These are phyloP conservation scores for Macrophomina pseudophaseolina DNA, from an alignment of 2,329 filamentous ascomycete genomes.

Conservation along the genomic window DNA sequence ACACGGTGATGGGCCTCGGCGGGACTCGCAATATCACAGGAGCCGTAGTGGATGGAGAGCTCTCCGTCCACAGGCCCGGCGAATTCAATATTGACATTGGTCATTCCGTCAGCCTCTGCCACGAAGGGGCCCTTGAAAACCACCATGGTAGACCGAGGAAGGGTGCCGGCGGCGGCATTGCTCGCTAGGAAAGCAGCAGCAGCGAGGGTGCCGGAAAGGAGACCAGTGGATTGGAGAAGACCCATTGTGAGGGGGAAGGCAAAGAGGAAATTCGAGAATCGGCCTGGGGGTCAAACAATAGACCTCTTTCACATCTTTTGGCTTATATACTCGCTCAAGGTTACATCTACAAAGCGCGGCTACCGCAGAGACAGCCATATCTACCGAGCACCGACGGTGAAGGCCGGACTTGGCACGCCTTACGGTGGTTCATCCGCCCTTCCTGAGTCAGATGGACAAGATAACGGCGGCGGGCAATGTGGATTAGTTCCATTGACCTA, in stretches of 20 bases:
- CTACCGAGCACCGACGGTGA: slow-evolving; percentile 5
- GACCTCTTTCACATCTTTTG: neutral
- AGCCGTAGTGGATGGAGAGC: slow-evolving; percentile 34
- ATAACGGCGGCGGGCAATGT: slow-evolving; percentile 9
- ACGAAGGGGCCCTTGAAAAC: slow-evolving; percentile 30
- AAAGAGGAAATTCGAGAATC: slow-evolving; percentile 3
- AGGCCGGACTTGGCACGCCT: slow-evolving; percentile 16
- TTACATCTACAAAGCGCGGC: neutral
- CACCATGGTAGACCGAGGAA: slow-evolving; percentile 20
- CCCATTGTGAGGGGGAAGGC: slow-evolving; percentile 17
- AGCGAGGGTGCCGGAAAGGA: slow-evolving; percentile 13
- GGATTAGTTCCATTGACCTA: neutral
- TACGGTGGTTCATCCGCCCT: neutral
- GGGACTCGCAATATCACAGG: slow-evolving; percentile 28
- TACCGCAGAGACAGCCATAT: neutral
- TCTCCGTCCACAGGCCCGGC: slow-evolving; percentile 31
- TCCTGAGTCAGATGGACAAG: slow-evolving; percentile 22
- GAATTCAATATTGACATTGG: slow-evolving; percentile 34
- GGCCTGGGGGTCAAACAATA: neutral
- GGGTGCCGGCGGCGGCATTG: slow-evolving; percentile 7
- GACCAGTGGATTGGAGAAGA: slow-evolving; percentile 3
- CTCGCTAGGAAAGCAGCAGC: slow-evolving; percentile 1
- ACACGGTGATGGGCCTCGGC: slow-evolving; percentile 30
- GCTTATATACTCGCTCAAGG: slow-evolving; percentile 7
- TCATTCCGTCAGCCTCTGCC: slow-evolving; percentile 30